Conservation (phyloP, 2,329 filamentous ascomycete genomes). For the Penicillium sp. region DNA sequence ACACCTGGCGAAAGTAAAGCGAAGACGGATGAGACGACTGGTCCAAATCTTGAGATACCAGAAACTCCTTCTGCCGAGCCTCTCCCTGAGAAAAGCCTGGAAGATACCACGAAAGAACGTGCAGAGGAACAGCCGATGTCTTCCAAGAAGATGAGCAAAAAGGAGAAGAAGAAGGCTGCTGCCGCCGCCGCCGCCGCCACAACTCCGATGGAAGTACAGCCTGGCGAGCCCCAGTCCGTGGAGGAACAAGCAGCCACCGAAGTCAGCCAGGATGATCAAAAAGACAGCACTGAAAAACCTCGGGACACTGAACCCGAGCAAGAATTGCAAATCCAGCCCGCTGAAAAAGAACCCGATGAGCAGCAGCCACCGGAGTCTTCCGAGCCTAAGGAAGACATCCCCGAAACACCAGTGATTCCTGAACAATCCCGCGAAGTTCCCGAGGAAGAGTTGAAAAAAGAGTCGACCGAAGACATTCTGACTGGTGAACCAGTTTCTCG, state of each 20-base stretch:
- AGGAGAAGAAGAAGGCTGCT: constrained; percentile 18
- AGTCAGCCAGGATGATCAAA: no score
- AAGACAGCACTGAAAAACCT: no score
- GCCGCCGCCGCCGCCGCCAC: constrained; percentile 14
- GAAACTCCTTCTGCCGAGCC: no score
- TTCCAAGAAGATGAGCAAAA: constrained; percentile 26
- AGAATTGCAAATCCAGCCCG: neutral
- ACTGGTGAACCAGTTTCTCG: constrained; percentile 12
- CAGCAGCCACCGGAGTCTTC: neutral
- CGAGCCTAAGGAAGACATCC: neutral
- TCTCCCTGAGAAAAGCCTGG: neutral
- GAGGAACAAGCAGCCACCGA: no score
- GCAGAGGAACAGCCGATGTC: constrained; percentile 4
- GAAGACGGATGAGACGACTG: no score
- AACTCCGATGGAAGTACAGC: neutral
- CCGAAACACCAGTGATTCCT: constrained; percentile 1
- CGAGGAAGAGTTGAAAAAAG: constrained; percentile 2
- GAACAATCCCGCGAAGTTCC: neutral
- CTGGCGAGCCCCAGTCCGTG: no score
- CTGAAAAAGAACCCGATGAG: constrained; percentile 1
- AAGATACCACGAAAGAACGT: neutral
- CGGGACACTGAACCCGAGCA: neutral
- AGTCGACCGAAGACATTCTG: constrained; percentile 9
- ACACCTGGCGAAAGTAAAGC: no score
- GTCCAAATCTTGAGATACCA: no score